Evolutionary conservation across 495 filamentous ascomycete genomes (phyloP), one percentile per base, ranked within the genome.

Genomic region (Penicillium parvum): DNA sequence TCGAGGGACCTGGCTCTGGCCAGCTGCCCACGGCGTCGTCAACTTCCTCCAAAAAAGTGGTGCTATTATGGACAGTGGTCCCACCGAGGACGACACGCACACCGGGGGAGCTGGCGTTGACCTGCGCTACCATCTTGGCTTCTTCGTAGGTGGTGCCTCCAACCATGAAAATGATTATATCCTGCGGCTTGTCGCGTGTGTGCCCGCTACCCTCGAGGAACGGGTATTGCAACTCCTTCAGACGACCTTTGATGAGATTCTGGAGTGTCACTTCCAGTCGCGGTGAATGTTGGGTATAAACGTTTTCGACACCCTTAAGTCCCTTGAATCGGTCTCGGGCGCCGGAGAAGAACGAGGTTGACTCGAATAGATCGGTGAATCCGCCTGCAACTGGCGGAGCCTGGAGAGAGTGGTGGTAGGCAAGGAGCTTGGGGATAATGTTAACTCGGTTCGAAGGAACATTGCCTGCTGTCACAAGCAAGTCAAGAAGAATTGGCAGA

Each of bases 221-320:
- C 0, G 92, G 92, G 53, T 95, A 95, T 37, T 88, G 81, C 38
- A 86, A 74, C 53, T 91, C 86, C 48, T 80, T 81, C 35, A 98
- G 66, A 42, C 86, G 79, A 8, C 91, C 92, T 54, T 95, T 95
- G 68, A 96, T 88, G 11, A 97, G 69, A 50, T 92, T 90, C 56
- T 95, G 88, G 7, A 98, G 68, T 1, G 88, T 96, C 7, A 78
- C 77, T 63, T 96, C 90, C 32, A 98, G 61, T 32, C 87, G 74
- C 0, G 92, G 90, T 2, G 90, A 92, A 64, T 98, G 92, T 63
- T 97, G 94, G 0, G 92, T 98, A 62, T 97, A 98, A 15, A 98
- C 92, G 52, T 98, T 98, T 60, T 98, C 92, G 3, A 97, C 90
- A 10, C 92, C 92, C 57, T 96, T 95, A 12, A 98, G 74, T 2